phyloP scores from a whole-genome alignment of 306 rosid genomes.

The Quercus bicolor region DNA sequence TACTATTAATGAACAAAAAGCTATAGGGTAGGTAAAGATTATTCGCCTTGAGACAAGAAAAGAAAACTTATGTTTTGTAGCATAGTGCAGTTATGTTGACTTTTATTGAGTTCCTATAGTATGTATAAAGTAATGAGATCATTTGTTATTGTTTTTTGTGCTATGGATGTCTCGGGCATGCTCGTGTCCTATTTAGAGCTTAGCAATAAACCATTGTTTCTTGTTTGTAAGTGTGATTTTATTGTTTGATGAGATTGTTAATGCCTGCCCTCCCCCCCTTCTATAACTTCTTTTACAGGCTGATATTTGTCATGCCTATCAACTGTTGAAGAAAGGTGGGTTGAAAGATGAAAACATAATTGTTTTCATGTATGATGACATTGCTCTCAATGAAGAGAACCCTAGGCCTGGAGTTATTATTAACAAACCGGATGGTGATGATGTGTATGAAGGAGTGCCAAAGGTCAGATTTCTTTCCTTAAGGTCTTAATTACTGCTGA shows the following conservation, averaged over 20 bases:
- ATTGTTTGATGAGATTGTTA: slow-evolving; percentile 3
- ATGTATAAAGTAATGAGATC: background rate
- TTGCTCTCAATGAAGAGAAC: slow-evolving; percentile 70
- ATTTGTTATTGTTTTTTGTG: background rate
- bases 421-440: slow-evolving; percentile 78
- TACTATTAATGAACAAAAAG: background rate
- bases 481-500: background rate
- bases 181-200: background rate
- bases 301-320: slow-evolving; percentile 94
- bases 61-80: background rate
- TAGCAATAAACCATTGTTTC: background rate
- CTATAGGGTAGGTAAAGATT: background rate
- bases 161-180: background rate
- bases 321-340: slow-evolving; percentile 74
- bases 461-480: slow-evolving; percentile 45
- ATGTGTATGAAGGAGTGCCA: slow-evolving; percentile 91
- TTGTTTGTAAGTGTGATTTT: background rate
- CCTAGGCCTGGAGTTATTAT: slow-evolving; percentile 91
- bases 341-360: slow-evolving; percentile 90
- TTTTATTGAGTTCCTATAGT: background rate
- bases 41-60: background rate
- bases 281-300: slow-evolving; percentile 39
- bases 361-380: slow-evolving; percentile 97
- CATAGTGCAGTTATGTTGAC: background rate
- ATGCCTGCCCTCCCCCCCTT: background rate